Evolutionary conservation across 2,329 filamentous ascomycete species (phyloP).

Genomic region (Coleophoma eucalyptorum): DNA sequence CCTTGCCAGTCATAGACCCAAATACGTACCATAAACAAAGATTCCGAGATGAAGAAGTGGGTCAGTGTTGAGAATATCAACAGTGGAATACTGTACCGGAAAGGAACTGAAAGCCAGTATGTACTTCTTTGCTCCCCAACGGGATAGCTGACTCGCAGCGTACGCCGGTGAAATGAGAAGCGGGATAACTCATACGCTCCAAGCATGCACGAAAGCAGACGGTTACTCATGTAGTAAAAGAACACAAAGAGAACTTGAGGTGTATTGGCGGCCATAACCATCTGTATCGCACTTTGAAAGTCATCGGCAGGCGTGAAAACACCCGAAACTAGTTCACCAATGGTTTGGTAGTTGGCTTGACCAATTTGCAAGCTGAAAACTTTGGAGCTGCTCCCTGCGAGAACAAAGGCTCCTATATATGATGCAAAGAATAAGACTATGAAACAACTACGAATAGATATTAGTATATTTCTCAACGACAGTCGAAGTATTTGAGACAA

Average conservation of each 20-base stretch:
- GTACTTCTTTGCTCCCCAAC: slow-evolving; percentile 13
- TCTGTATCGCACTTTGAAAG: not conserved
- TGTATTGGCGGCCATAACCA: slow-evolving; percentile 31
- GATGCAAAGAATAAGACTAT: too few relatives aligned
- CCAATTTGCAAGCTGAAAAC: too few relatives aligned
- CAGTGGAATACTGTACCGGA: not conserved
- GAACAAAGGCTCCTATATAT: too few relatives aligned
- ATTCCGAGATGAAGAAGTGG: slow-evolving; percentile 1
- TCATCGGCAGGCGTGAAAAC: not conserved
- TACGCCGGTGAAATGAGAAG: slow-evolving; percentile 30
- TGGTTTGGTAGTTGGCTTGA: too few relatives aligned
- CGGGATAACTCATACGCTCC: slow-evolving; percentile 40
- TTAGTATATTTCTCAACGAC: too few relatives aligned
- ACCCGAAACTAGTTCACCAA: not conserved
- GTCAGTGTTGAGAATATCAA: not conserved
- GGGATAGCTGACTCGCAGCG: slow-evolving; percentile 37
- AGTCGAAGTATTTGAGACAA: too few relatives aligned
- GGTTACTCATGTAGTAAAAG: slow-evolving; percentile 39
- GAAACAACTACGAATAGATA: too few relatives aligned
- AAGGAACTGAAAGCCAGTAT: not conserved
- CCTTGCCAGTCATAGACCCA: slow-evolving; percentile 2
- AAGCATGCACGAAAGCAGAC: slow-evolving; percentile 39
- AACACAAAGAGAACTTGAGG: slow-evolving; percentile 41
- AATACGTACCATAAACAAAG: not conserved
- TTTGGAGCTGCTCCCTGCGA: too few relatives aligned